Percentiles rank a stretch among this genome's conserved stretches.
Evolutionary conservation across 768 basidiomycete species (phyloP).

Genomic region (Antrodiella citrinella): DNA sequence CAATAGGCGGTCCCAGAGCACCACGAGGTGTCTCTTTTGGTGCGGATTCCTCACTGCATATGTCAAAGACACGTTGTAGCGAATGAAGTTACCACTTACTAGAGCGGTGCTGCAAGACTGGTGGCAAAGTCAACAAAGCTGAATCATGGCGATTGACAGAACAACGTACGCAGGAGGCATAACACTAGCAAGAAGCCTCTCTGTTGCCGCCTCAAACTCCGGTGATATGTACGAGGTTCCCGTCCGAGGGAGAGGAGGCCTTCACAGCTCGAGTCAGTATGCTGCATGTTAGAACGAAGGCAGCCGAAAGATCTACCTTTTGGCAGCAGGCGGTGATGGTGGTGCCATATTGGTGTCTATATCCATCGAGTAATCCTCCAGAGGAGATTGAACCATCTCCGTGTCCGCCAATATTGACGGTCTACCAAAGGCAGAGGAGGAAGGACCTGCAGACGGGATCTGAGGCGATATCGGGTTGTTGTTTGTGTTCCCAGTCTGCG

Average conservation of each 20-base stretch:
- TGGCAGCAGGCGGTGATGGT: no score
- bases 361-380: background rate
- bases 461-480: background rate
- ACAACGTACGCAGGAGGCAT: conserved; percentile 36
- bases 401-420: background rate
- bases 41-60: background rate
- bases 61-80: no score
- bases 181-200: conserved; percentile 29
- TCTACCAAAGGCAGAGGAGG: background rate
- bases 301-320: no score
- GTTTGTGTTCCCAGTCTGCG: background rate
- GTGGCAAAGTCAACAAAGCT: no score
- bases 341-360: no score
- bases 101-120: no score
- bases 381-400: conserved; percentile 3
- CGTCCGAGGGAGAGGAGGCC: no score
- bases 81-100: no score
- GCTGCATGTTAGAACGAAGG: no score
- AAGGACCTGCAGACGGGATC: background rate
- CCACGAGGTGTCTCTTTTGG: background rate
- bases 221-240: background rate
- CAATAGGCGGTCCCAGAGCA: no score
- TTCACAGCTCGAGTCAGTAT: no score
- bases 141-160: no score
- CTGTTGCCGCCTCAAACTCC: conserved; percentile 17